phyloP scores from a whole-genome alignment of 345 rosid species.

The Eutrema japonicum region DNA sequence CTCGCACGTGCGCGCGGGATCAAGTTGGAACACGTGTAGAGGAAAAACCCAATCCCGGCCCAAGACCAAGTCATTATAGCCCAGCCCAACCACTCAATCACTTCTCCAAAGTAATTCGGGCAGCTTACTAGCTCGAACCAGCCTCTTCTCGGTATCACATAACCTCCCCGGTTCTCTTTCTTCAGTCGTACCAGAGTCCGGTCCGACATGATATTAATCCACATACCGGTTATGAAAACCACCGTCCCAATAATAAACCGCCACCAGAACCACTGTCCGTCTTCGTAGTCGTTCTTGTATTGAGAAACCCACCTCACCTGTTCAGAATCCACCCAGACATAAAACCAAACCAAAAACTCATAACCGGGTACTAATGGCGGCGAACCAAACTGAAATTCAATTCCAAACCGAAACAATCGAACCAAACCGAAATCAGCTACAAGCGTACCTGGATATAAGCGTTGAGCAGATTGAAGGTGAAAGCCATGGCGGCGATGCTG shows the following conservation, averaged over 20 bases:
- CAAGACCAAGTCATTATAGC: slow-evolving; percentile 84
- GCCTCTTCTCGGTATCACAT: slow-evolving; percentile 79
- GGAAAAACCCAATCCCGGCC: slow-evolving; percentile 77
- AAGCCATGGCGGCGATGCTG: slow-evolving; percentile 63
- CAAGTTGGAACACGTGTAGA: slow-evolving; percentile 76
- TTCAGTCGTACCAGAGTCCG: slow-evolving; percentile 65
- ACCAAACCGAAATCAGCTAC: not conserved
- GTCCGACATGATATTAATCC: slow-evolving; percentile 73
- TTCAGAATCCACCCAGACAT: not conserved
- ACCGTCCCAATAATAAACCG: slow-evolving; percentile 53
- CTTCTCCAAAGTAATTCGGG: slow-evolving; percentile 88
- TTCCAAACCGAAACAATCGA: too few species aligned
- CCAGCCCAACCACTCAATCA: slow-evolving; percentile 91
- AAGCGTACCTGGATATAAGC: slow-evolving; percentile 60
- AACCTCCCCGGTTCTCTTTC: slow-evolving; percentile 66
- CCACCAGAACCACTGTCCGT: slow-evolving; percentile 60
- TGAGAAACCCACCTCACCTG: slow-evolving; percentile 79
- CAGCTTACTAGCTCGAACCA: slow-evolving; percentile 85
- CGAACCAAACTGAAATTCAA: too few species aligned
- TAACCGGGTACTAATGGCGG: not conserved
- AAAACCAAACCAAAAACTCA: not conserved
- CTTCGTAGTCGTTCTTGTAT: slow-evolving; percentile 59
- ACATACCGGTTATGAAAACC: slow-evolving; percentile 67
- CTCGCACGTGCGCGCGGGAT: slow-evolving; percentile 76
- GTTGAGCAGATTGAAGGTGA: slow-evolving; percentile 68